Evolutionary conservation across 129 eudicot genomes (phyloP).

Genomic region (Arctium minus): DNA sequence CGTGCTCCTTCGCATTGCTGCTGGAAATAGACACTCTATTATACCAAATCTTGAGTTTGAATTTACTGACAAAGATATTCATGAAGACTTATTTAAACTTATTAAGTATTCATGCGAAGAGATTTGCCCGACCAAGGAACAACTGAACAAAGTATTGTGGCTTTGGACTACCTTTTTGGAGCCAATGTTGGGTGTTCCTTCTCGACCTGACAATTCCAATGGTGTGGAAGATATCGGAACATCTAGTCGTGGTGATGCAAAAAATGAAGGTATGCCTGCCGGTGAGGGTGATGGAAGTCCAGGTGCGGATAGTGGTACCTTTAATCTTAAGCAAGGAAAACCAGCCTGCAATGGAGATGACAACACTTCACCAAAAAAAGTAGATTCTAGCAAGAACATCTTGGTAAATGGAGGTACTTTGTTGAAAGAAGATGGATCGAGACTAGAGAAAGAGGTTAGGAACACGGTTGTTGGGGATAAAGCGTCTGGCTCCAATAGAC

Average conservation of each 20-base stretch:
- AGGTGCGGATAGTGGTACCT: constrained; percentile 39
- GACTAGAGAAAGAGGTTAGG: constrained; percentile 28
- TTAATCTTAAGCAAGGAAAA: constrained; percentile 43
- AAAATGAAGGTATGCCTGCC: constrained; percentile 22
- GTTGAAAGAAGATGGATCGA: constrained; percentile 44
- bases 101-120: constrained; percentile 85
- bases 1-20: constrained; percentile 70
- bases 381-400: constrained; percentile 36
- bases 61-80: constrained; percentile 65
- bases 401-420: constrained; percentile 42
- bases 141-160: constrained; percentile 63
- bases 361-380: constrained; percentile 34
- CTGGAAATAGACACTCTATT: constrained; percentile 71
- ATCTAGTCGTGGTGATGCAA: constrained; percentile 37
- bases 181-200: constrained; percentile 69
- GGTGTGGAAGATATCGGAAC: constrained; percentile 41
- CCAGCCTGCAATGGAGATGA: constrained; percentile 55
- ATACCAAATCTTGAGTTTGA: constrained; percentile 61
- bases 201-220: constrained; percentile 39
- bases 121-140: constrained; percentile 78
- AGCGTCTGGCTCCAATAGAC: constrained; percentile 11
- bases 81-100: constrained; percentile 75
- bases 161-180: constrained; percentile 92
- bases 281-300: constrained; percentile 55
- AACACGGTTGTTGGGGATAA: constrained; percentile 28